These are phyloP conservation scores for Trichosporon ovoides DNA, from an alignment of 1,284 basidiomycete genomes.

Conservation along the genomic window DNA sequence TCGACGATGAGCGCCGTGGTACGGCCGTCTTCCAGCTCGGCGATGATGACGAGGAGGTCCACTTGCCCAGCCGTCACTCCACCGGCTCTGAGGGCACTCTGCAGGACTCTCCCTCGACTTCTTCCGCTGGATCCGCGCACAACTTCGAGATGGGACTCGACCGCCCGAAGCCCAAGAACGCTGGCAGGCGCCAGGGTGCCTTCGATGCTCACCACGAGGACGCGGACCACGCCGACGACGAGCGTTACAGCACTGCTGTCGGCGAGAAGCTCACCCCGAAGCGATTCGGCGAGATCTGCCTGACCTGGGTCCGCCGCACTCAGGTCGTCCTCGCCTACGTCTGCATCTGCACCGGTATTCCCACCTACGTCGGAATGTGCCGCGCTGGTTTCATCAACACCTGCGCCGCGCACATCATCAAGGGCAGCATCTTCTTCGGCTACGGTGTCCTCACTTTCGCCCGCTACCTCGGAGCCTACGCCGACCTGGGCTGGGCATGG, in stretches of 20 bases:
- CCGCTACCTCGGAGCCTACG: conserved; percentile 84
- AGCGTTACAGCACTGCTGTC: background rate
- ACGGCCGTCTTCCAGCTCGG: conserved; percentile 20
- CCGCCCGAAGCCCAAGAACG: conserved; percentile 7
- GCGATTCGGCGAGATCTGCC: conserved; percentile 23
- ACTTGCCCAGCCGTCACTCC: conserved; percentile 22
- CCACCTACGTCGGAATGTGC: conserved; percentile 38
- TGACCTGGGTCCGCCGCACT: conserved; percentile 35
- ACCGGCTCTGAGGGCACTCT: conserved; percentile 64
- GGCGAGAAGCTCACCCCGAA: background rate
- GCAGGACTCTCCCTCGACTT: conserved; percentile 48
- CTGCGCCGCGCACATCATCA: conserved; percentile 90
- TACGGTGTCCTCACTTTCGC: conserved; percentile 85
- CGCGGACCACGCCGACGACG: conserved; percentile 6
- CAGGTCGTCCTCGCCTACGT: conserved; percentile 42
- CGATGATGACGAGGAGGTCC: conserved; percentile 14
- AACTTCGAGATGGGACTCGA: conserved; percentile 19
- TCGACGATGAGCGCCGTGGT: conserved; percentile 14
- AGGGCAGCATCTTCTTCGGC: conserved; percentile 84
- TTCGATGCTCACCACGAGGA: conserved; percentile 25
- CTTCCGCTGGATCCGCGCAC: conserved; percentile 7
- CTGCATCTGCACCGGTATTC: conserved; percentile 33
- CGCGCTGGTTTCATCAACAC: conserved; percentile 62
- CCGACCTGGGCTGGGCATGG: conserved; percentile 93
- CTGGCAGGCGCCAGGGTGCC: conserved; percentile 16